Conservation (phyloP, 139 green algal species). For the Picochlorum sp. region DNA sequence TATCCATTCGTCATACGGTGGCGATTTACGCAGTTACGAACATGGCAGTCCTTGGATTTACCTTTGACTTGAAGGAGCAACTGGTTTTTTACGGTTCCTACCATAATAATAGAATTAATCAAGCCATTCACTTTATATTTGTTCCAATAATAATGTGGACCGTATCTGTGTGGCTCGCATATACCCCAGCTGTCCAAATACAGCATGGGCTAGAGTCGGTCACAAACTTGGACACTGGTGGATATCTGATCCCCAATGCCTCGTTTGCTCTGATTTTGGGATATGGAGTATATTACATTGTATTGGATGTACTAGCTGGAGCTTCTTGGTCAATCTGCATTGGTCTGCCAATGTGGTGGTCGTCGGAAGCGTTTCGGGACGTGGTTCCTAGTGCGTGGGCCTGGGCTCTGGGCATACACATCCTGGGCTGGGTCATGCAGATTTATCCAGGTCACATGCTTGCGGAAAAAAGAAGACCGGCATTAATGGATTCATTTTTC, state of each 20-base stretch:
- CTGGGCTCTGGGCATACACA: constrained; percentile 40
- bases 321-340: constrained; percentile 44
- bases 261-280: constrained; percentile 13
- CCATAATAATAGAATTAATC: constrained; percentile 56
- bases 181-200: constrained; percentile 20
- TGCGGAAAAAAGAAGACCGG: constrained; percentile 58
- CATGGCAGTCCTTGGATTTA: background rate
- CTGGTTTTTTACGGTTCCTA: constrained; percentile 65
- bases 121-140: constrained; percentile 75
- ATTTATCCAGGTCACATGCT: constrained; percentile 47
- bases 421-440: constrained; percentile 46
- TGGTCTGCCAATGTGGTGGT: constrained; percentile 46
- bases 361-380: constrained; percentile 31
- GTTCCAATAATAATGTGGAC: constrained; percentile 64
- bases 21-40: too few species aligned
- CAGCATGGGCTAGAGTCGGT: background rate
- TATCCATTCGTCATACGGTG: too few species aligned
- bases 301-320: constrained; percentile 58
- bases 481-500: constrained; percentile 67
- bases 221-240: background rate
- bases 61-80: constrained; percentile 35
- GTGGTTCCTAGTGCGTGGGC: constrained; percentile 34
- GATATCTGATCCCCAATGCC: constrained; percentile 19
- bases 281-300: constrained; percentile 49
- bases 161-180: constrained; percentile 43